Evolutionary conservation across 163 green algal genomes (phyloP).

Genomic region (Trebouxia gelatinosa): DNA sequence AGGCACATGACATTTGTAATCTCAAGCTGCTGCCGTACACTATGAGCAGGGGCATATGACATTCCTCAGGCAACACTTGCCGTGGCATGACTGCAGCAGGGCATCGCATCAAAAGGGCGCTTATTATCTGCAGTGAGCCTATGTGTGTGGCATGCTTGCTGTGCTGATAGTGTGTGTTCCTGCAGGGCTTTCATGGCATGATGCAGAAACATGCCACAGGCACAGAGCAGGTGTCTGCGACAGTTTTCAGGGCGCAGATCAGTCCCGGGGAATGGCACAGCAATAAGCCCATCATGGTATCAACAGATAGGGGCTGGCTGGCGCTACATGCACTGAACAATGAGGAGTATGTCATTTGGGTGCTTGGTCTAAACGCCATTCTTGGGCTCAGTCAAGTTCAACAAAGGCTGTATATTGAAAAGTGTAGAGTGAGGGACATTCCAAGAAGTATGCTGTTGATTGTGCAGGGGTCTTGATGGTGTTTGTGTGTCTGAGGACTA

Average conservation of each 20-base stretch:
- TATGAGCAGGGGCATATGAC: neutral
- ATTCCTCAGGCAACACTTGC: too few relatives aligned
- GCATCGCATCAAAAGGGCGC: neutral
- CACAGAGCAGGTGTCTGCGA: constrained; percentile 20
- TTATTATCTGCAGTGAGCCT: neutral
- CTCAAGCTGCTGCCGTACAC: neutral
- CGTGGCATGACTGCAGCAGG: neutral
- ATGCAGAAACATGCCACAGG: constrained; percentile 28
- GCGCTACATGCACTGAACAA: constrained; percentile 13
- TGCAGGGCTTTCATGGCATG: constrained; percentile 28
- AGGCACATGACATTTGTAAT: neutral
- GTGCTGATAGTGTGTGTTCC: neutral
- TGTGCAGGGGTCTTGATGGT: constrained; percentile 23
- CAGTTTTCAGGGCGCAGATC: constrained; percentile 20
- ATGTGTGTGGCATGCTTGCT: neutral
- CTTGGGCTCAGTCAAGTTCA: constrained; percentile 1
- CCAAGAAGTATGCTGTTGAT: constrained; percentile 23
- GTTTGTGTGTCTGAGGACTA: too few relatives aligned
- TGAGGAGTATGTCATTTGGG: constrained; percentile 14
- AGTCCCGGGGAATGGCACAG: constrained; percentile 23
- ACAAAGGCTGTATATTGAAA: constrained; percentile 7
- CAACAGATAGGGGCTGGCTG: constrained; percentile 20
- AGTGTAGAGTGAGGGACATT: constrained; percentile 25
- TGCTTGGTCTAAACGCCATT: constrained; percentile 18
- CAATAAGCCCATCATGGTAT: constrained; percentile 15